Conservation (phyloP, 495 filamentous ascomycete genomes). For the Daldinia vernicosa region DNA sequence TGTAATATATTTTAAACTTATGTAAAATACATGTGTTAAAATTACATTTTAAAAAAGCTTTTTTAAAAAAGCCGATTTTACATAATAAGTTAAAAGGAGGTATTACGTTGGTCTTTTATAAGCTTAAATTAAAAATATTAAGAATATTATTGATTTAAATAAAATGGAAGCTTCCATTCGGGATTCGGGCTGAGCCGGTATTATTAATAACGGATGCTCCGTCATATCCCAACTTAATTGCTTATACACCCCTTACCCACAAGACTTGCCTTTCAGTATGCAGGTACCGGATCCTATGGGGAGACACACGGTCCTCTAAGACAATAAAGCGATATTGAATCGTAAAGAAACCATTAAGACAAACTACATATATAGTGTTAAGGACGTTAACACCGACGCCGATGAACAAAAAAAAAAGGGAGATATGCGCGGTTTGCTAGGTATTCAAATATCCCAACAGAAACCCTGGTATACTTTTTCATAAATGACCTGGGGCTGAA, state of each 20-base stretch:
- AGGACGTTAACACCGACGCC: background rate
- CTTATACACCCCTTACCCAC: conserved; percentile 28
- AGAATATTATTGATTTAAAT: background rate
- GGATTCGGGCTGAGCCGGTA: conserved; percentile 22
- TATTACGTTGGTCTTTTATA: background rate
- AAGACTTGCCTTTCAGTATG: conserved; percentile 15
- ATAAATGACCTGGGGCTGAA: conserved; percentile 11
- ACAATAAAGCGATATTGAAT: conserved; percentile 9
- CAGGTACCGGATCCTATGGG: conserved; percentile 35
- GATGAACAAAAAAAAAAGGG: too few relatives aligned
- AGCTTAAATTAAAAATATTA: too few relatives aligned
- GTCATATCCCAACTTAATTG: background rate
- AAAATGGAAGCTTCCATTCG: conserved; percentile 27
- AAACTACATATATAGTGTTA: background rate
- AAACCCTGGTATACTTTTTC: conserved; percentile 24
- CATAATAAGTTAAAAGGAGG: background rate
- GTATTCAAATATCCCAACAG: conserved; percentile 15
- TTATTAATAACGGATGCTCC: background rate
- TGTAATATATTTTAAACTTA: background rate
- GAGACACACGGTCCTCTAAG: conserved; percentile 1
- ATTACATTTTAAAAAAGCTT: background rate
- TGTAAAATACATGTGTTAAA: background rate
- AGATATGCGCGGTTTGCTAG: conserved; percentile 3
- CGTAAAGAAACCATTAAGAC: background rate
- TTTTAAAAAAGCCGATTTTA: too few relatives aligned